These are phyloP conservation scores for Halenospora varia DNA, from an alignment of 495 filamentous ascomycete genomes.

Conservation along the genomic window DNA sequence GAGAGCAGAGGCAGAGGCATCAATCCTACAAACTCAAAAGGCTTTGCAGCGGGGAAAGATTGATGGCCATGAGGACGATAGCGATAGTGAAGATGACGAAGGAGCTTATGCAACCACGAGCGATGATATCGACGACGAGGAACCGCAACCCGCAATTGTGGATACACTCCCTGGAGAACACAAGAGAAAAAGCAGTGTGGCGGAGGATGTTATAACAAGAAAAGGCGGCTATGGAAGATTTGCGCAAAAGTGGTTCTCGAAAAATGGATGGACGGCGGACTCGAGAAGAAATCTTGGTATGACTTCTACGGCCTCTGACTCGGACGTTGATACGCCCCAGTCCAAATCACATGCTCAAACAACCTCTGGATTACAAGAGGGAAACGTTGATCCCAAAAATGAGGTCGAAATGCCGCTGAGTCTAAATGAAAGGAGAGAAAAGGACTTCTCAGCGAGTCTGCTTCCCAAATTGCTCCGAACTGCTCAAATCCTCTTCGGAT, in stretches of 20 bases:
- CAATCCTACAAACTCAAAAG: conserved; percentile 60
- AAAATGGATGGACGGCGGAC: conserved; percentile 59
- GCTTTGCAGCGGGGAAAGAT: conserved; percentile 32
- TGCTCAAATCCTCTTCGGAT: conserved; percentile 71
- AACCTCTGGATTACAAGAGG: not conserved
- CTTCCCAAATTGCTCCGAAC: conserved; percentile 82
- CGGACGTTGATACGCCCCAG: not conserved
- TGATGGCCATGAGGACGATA: conserved; percentile 30
- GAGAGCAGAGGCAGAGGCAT: conserved; percentile 63
- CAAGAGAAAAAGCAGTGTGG: conserved; percentile 31
- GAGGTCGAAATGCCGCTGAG: conserved; percentile 22
- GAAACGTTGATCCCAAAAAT: not conserved
- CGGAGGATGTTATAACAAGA: conserved; percentile 76
- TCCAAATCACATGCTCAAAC: not conserved
- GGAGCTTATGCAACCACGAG: conserved; percentile 6
- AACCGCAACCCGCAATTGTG: not conserved
- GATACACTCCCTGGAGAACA: not conserved
- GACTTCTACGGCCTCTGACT: conserved; percentile 13
- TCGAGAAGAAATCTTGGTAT: conserved; percentile 25
- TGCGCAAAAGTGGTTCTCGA: conserved; percentile 85
- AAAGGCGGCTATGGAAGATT: conserved; percentile 82
- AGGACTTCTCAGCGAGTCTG: conserved; percentile 33
- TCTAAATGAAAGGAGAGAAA: conserved; percentile 27
- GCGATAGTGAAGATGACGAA: conserved; percentile 32
- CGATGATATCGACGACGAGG: conserved; percentile 31